Evolutionary conservation across 2,329 filamentous ascomycete species (phyloP), one percentile per base, ranked within the genome.

Genomic region (Diaporthe vexans): DNA sequence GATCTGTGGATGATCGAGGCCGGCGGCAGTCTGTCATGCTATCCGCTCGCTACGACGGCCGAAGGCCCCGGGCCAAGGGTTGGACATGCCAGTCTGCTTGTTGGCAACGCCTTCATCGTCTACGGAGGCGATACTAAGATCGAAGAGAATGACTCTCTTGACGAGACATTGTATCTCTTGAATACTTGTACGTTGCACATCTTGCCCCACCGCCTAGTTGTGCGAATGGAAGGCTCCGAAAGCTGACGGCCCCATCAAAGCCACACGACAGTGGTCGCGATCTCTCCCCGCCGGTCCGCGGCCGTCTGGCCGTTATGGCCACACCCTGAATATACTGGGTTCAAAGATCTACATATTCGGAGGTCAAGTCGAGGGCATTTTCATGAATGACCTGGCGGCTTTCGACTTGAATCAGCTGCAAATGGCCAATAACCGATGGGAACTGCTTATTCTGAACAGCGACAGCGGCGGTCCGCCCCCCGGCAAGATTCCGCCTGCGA

Each of bases 41-140:
- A 97, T 82, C 96, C 95, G 33, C 91, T 99, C 73, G 91, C 94
- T 15, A 98, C 97, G 0, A 97, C 95, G 0, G 94, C 95, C 26
- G 97, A 99, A 83, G 97, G 97, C 0, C 97, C 97, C 1, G 95
- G 97, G 5, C 97, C 97, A 1, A 91, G 97, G 85, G 97, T 99
- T 70, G 97, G 97, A 4, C 97, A 99, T 85, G 90, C 96, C 26
- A 97, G 95, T 86, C 87, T 99, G 80, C 88, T 99, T 21, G 97
- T 99, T 71, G 97, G 97, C 74, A 99, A 99, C 84, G 97, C 97
- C 0, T 99, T 98, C 82, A 99, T 99, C 78, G 97, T 99, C 17
- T 99, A 98, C 81, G 97, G 97, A 67, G 97, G 97, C 81, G 97
- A 99, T 83, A 99, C 97, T 69, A 99, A 99, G 84, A 93, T 98